These are phyloP conservation scores for Wilcoxina mikolae DNA, from an alignment of 495 filamentous ascomycete genomes.

Conservation along the genomic window DNA sequence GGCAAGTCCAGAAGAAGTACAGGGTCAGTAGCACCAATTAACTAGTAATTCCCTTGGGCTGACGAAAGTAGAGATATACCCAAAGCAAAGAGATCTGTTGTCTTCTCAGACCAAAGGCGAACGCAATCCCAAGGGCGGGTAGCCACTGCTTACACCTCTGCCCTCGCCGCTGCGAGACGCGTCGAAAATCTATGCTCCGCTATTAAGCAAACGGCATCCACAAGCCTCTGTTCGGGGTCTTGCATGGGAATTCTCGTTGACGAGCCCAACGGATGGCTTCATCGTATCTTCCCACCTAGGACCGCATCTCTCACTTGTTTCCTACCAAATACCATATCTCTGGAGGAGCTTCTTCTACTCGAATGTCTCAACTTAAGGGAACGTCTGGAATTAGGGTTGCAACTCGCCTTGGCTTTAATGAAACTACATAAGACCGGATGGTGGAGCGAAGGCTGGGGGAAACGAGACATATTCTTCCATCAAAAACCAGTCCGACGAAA, in stretches of 20 bases:
- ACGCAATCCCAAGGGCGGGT: not conserved
- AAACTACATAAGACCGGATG: conserved; percentile 3
- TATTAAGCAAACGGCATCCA: conserved; percentile 1
- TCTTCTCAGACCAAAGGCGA: not conserved
- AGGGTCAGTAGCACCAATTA: not conserved
- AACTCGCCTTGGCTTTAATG: not conserved
- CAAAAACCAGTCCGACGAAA: not conserved
- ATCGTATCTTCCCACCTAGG: not conserved
- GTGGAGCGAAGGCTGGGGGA: conserved; percentile 1
- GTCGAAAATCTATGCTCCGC: conserved; percentile 11
- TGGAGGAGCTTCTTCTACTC: not conserved
- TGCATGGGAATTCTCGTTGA: not conserved
- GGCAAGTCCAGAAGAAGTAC: not conserved
- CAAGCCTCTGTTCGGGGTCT: not conserved
- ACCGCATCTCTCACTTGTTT: not conserved
- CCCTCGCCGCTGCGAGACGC: not conserved
- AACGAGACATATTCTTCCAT: conserved; percentile 1
- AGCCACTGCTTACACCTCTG: not conserved
- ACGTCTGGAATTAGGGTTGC: not conserved
- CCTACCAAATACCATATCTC: not conserved
- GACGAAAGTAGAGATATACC: not conserved
- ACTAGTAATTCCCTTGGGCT: not conserved
- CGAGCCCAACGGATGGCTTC: not conserved
- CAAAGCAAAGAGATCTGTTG: not conserved
- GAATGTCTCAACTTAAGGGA: not conserved